Base-by-base conservation (phyloP, 2,329 filamentous ascomycete genomes). In the Penicillium sp. region DNA sequence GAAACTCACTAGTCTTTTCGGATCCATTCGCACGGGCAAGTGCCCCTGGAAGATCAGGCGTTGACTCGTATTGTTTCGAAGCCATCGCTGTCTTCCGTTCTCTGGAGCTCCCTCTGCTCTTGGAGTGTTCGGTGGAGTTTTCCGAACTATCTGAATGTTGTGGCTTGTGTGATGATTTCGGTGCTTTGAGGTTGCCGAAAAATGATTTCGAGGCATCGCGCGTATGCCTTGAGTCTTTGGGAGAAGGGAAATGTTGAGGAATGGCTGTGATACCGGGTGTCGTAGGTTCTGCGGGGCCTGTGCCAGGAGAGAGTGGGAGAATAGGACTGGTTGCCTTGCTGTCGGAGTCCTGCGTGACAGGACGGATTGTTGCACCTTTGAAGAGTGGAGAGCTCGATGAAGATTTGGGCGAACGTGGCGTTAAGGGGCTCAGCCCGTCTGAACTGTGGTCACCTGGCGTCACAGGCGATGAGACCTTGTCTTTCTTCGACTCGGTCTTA, bases 171-270 rank as follows among this genome's bases (percentile, higher is more conserved):
- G 75, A 76, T 13, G 76, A 74, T 59, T 76, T 77, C 4, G 76
- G 76, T 6, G 76, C 76, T 65, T 78, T 79, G 42, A 79, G 67
- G 54, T 72, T 78, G 13, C 76, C 74, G 56, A 79, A 79, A 53
- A 79, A 78, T 3, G 76, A 78, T 47, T 72, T 75, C 3, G 77
- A 79, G 4, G 72, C 64, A 58, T 79, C 77, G 53, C 77, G 74
- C 14, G 64, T 66, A 58, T 79, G 77, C 56, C 75, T 76, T 7
- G 72, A 61, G 44, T 76, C 69, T 59, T 71, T 74, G 10, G 76
- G 72, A 1, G 76, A 78, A 20, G 75, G 71, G 53, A 77, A 76
- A 47, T 75, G 74, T 60, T 74, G 76, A 35, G 76, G 76, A 55
- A 79, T 77, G 10, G 76, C 75, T 7, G 76, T 78, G 42, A 79